Base-by-base conservation (phyloP, 2,329 filamentous ascomycete species). In the Colletotrichum noveboracense region DNA sequence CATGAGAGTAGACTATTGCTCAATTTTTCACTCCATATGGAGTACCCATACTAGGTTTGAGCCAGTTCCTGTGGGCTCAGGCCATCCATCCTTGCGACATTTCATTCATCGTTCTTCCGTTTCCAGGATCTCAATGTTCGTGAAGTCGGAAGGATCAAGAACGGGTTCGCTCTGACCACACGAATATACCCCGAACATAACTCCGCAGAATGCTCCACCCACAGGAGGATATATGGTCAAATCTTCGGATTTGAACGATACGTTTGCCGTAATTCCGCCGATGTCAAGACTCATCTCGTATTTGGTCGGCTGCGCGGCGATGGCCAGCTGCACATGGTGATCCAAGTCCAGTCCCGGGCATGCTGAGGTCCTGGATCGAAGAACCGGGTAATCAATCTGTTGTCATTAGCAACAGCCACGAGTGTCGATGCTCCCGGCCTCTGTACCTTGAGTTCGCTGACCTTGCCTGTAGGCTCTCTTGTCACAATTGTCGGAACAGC, bases 151-250 rank as follows among this genome's bases (percentile, higher is more conserved):
- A 13, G 81, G 80, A 58, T 82, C 80, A 24, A 83, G 72, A 1
- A 83, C 81, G 7, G 82, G 80, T 62, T 83, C 81, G 18, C 79
- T 77, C 16, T 75, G 78, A 9, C 80, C 82, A 62, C 80, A 81
- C 12, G 81, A 77, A 48, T 82, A 83, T 3, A 83, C 21, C 1
- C 82, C 82, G 60, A 80, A 82, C 82, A 83, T 83, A 26, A 78
- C 77, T 18, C 82, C 82, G 21, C 79, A 79, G 32, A 83, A 83
- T 4, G 81, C 78, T 21, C 80, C 80, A 3, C 82, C 82, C 5
- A 83, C 78, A 13, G 80, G 80, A 28, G 82, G 82, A 60, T 78
- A 78, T 26, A 81, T 62, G 1, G 80, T 82, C 68, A 83, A 70
- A 4, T 78, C 66, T 60, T 76, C 76, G 5, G 79, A 77, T 16